Evolutionary conservation across 768 basidiomycete species (phyloP), one percentile per base, ranked within the genome.

Genomic region (Serendipita sp.): DNA sequence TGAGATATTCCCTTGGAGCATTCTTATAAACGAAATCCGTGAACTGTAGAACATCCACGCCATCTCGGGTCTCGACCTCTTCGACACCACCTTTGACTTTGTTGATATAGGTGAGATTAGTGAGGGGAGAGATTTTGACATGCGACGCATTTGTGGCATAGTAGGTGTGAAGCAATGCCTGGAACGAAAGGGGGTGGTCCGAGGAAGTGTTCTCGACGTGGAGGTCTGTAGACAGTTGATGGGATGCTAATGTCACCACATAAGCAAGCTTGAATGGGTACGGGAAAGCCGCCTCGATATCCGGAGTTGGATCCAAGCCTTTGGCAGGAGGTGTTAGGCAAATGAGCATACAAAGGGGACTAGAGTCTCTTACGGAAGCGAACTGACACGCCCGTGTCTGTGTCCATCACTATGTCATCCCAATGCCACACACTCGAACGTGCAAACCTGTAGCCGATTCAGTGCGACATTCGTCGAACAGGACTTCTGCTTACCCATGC

Each of bases 151-250:
- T 82, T 48, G 82, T 81, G 9, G 79, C 80, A 66, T 96, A 79
- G 74, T 99, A 99, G 56, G 82, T 92, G 73, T 99, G 96, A 61
- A 99, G 79, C 48, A 98, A 78, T 1, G 92, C 88, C 71, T 99
- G 96, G 76, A 95, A 98, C 70, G 86, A 82, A 43, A 97, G 78
- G 3, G 69, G 65, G 44, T 80, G 76, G 0, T 74, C 69, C 1
- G 73, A 68, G 4, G 82, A 82, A 0, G 82, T 77, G 69, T 96
- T 95, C 66, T 78, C 78, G 65, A 98, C 86, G 69, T 88, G 84
- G 3, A 96, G 77, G 69, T 86, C 82, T 38, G 91, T 90, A 66
- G 78, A 81, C 66, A 98, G 77, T 67, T 86, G 79, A 68, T 88
- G 79, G 65, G 79, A 82, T 13, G 79, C 76, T 64, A 99, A 75